phyloP scores from a whole-genome alignment of 805 yeast genomes.

The Nakazawaea wickerhamii region DNA sequence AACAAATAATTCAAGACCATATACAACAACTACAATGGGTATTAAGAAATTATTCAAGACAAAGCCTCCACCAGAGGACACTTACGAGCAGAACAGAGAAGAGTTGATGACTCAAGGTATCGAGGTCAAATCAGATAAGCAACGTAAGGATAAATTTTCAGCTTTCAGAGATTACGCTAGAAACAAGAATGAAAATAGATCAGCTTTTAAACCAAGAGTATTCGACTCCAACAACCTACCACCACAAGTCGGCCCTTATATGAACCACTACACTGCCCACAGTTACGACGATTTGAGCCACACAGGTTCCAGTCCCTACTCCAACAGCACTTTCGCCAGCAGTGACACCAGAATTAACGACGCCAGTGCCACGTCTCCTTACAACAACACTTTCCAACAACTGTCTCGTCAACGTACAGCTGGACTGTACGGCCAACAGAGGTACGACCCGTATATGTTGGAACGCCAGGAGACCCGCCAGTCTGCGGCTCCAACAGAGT shows the following conservation, averaged over 20 bases:
- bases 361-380: neutral
- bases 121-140: constrained; percentile 30
- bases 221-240: neutral
- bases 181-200: constrained; percentile 29
- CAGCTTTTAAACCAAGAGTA: constrained; percentile 6
- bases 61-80: constrained; percentile 44
- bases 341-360: neutral
- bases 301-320: neutral
- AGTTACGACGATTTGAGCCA: constrained; percentile 1
- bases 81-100: constrained; percentile 35
- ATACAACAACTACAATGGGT: constrained; percentile 32
- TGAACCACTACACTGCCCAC: neutral
- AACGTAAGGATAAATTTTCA: constrained; percentile 36
- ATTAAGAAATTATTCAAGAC: constrained; percentile 38
- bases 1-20: neutral
- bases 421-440: neutral
- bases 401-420: neutral
- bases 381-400: constrained; percentile 1
- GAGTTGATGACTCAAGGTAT: constrained; percentile 38
- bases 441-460: neutral
- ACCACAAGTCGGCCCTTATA: constrained; percentile 3
- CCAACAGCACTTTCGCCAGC: neutral
- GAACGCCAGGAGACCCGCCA: constrained; percentile 2
- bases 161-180: constrained; percentile 45
- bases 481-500: neutral